A percentile compares a stretch with the other conserved stretches of the same genome.
Conservation (phyloP, 768 basidiomycete genomes). For the Tubosaeta sp. region DNA sequence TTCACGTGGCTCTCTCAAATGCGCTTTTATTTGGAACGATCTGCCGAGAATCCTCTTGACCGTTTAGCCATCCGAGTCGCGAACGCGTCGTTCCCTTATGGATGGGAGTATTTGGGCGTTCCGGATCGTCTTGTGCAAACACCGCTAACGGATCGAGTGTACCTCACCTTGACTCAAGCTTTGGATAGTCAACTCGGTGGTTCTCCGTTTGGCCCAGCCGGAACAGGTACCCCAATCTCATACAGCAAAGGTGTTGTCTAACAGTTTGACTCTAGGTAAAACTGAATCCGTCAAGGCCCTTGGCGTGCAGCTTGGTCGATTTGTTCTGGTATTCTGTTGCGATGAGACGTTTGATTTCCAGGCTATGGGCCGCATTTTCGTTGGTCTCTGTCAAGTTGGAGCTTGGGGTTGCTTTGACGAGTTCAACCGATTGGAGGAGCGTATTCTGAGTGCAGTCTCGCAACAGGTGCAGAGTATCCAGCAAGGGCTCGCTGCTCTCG, state of each 20-base stretch:
- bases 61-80: constrained; percentile 80
- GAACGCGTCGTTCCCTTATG: constrained; percentile 91
- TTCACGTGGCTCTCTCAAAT: constrained; percentile 98
- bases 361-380: constrained; percentile 99
- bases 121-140: constrained; percentile 97
- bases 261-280: constrained; percentile 57
- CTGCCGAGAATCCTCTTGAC: constrained; percentile 71
- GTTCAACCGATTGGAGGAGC: constrained; percentile 96
- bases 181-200: constrained; percentile 94
- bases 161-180: constrained; percentile 94
- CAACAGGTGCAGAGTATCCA: constrained; percentile 99
- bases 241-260: neutral
- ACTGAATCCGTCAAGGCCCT: constrained; percentile 99
- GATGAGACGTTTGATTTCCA: constrained; percentile 99
- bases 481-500: constrained; percentile 83
- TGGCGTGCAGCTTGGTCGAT: constrained; percentile 94
- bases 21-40: constrained; percentile 89
- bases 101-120: constrained; percentile 98
- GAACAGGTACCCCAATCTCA: constrained; percentile 63
- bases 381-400: constrained; percentile 97
- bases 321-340: constrained; percentile 99
- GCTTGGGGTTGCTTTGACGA: constrained; percentile 99
- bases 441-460: constrained; percentile 95
- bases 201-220: constrained; percentile 96
- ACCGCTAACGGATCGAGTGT: constrained; percentile 94